A percentile compares a stretch with the other conserved stretches of the same genome.
Conservation (phyloP, 1,139 yeast species). For the Geotrichum fermentans region DNA sequence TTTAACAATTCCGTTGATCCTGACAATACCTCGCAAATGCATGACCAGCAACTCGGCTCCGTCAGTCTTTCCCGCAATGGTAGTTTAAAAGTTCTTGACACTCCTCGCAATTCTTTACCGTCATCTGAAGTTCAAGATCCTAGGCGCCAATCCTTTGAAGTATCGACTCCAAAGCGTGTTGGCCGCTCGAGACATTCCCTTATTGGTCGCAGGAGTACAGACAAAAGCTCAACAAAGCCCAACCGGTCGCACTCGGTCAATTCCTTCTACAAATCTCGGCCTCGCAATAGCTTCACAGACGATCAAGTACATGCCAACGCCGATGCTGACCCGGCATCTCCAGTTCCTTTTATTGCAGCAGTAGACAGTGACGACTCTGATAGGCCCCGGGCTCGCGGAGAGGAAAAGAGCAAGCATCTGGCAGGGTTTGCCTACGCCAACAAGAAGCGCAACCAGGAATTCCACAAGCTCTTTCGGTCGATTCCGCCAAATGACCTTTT, state of each 20-base stretch:
- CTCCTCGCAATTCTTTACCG: not conserved
- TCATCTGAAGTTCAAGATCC: slow-evolving; percentile 21
- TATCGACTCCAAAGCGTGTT: slow-evolving; percentile 9
- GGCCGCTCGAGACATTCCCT: slow-evolving; percentile 6
- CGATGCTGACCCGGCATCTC: not conserved
- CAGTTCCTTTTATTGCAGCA: not conserved
- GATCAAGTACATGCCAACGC: not conserved
- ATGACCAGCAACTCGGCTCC: not conserved
- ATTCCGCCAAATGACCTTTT: slow-evolving; percentile 67
- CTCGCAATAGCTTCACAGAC: slow-evolving; percentile 8
- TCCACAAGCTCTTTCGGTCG: slow-evolving; percentile 68
- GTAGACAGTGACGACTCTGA: slow-evolving; percentile 10
- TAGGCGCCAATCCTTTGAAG: slow-evolving; percentile 5
- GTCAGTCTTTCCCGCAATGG: not conserved
- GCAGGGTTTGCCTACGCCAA: slow-evolving; percentile 52
- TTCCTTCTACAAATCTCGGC: not conserved
- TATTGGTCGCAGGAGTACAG: slow-evolving; percentile 9
- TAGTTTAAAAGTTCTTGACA: not conserved
- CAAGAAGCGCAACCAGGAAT: slow-evolving; percentile 66
- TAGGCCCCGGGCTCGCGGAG: slow-evolving; percentile 18
- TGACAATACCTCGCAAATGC: not conserved
- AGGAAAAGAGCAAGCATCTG: slow-evolving; percentile 39
- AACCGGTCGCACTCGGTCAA: slow-evolving; percentile 1
- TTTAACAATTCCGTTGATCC: not conserved
- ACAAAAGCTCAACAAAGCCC: not conserved